Evolutionary conservation across 2,329 filamentous ascomycete genomes (phyloP), one percentile per base, ranked within the genome.

Genomic region (Ploettnerulaceae sp.): DNA sequence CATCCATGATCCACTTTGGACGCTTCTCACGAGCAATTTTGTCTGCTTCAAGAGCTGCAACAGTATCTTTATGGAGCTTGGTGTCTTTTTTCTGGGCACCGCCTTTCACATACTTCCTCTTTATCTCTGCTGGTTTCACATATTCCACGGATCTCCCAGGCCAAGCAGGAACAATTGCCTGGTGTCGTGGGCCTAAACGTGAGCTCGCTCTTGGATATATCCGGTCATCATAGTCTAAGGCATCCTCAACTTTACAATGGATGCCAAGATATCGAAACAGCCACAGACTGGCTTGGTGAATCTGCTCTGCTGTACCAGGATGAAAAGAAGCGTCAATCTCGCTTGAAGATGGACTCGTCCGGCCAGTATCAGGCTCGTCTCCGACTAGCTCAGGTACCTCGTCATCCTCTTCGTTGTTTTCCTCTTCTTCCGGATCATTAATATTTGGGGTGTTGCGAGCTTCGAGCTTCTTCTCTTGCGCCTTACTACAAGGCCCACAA

Each of bases 131-230:
- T 4, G 89, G 82, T 64, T 95, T 96, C 52, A 95, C 88, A 48
- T 95, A 86, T 65, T 95, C 76, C n/a, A 97, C 83, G 0, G 89
- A 83, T 44, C 81, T 81, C 4, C 91, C 93, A 45, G 84, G 84
- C 93, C 93, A 98, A 5, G 86, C 75, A 38, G 78, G 73, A 25
- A 95, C 86, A 57, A 82, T 84, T 3, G 93, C 91, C 70, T 98
- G 93, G 66, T 97, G 89, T 45, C 89, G 82, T 7, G 89, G 88
- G 6, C 93, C 93, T 28, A 97, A 74, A 28, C 93, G 84, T 45
- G 93, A 97, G 63, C 90, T 94, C 12, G 93, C 91, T 55, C 93
- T 84, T 7, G 93, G 93, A 63, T 97, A 97, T 55, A 98, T 97
- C 54, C 93, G 84, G 66, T 98, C 93, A 61, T 98, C 93, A 63